Base-by-base conservation (phyloP, 2,329 filamentous ascomycete genomes). In the Clonostachys rosea region DNA sequence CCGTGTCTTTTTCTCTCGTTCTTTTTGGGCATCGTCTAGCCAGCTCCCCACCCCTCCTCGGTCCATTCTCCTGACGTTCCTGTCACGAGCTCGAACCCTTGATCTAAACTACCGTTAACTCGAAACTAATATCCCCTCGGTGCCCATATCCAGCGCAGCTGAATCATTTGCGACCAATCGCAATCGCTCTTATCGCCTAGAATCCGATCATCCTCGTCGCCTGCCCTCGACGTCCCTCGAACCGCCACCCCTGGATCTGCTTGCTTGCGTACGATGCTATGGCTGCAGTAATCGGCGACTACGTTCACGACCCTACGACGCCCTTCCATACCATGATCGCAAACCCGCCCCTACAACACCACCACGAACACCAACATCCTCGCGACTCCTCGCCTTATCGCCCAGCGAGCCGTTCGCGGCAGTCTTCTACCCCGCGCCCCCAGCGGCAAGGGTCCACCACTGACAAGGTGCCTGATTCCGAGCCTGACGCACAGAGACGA, bases 241-340 rank as follows among this genome's bases (percentile, higher is more conserved):
- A 30, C 24, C 24, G 24, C 24, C 24, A 30, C 24, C 24, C 9
- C 24, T 30, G 24, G 24, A 30, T 30, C 9, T 30, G 24, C 24
- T 30, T 30, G 24, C 24, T 9, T 30, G 24, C 24, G 24, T 30
- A 10, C 24, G 24, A 71, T 72, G 75, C 66, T 70, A 84, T 85
- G 81, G 81, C 80, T 61, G 74, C 80, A 68, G 66, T 84, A 67
- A 77, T 84, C 57, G 78, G 79, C 66, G 89, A 92, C 74, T 84
- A 84, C 72, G 82, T 84, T 69, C 79, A 87, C 67, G 84, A 89
- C 70, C 76, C 84, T 57, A 76, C 81, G 59, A 79, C 83, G 14
- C 14, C 14, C 69, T 85, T 86, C 69, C 81, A 83, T 73, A 82
- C 76, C 71, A 87, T 84, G 76, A 86, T 89, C 73, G 68, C 71